Evolutionary conservation across 1,139 yeast species (phyloP).

Genomic region (Suhomyces ambrosiae): DNA sequence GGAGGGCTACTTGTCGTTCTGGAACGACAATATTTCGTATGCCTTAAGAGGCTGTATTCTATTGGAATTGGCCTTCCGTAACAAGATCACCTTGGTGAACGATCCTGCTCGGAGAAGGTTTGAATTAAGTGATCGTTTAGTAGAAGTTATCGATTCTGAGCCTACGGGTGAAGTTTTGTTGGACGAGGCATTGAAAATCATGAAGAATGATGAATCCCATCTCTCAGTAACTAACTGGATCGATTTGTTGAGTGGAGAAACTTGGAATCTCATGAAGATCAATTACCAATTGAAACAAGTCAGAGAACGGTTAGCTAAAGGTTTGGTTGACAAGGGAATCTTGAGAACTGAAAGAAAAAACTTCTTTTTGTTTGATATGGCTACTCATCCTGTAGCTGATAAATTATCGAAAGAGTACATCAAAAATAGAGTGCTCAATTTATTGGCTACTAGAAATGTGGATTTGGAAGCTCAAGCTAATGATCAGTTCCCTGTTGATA

Average conservation of each 20-base stretch:
- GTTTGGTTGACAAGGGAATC: slow-evolving; percentile 96
- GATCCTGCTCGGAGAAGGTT: slow-evolving; percentile 93
- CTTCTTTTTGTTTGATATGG: slow-evolving; percentile 94
- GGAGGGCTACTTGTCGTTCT: slow-evolving; percentile 93
- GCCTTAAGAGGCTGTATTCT: slow-evolving; percentile 94
- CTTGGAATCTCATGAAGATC: slow-evolving; percentile 95
- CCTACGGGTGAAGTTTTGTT: slow-evolving; percentile 94
- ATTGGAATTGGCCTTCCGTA: slow-evolving; percentile 88
- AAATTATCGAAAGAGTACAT: slow-evolving; percentile 77
- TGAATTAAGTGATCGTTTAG: slow-evolving; percentile 81
- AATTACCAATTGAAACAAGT: slow-evolving; percentile 96
- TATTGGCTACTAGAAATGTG: slow-evolving; percentile 71
- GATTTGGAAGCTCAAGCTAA: slow-evolving; percentile 51
- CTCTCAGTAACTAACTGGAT: slow-evolving; percentile 91
- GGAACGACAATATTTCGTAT: slow-evolving; percentile 97
- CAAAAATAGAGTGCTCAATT: slow-evolving; percentile 67
- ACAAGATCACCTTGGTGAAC: slow-evolving; percentile 82
- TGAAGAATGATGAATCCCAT: slow-evolving; percentile 81
- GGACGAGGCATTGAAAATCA: slow-evolving; percentile 89
- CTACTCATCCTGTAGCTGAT: slow-evolving; percentile 96
- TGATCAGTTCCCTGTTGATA: slow-evolving; percentile 67
- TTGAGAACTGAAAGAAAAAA: slow-evolving; percentile 94
- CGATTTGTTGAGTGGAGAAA: slow-evolving; percentile 90
- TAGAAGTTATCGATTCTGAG: slow-evolving; percentile 82
- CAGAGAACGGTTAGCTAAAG: slow-evolving; percentile 93